phyloP scores from a whole-genome alignment of 2,329 filamentous ascomycete genomes.

The Leptographium radiaticola region DNA sequence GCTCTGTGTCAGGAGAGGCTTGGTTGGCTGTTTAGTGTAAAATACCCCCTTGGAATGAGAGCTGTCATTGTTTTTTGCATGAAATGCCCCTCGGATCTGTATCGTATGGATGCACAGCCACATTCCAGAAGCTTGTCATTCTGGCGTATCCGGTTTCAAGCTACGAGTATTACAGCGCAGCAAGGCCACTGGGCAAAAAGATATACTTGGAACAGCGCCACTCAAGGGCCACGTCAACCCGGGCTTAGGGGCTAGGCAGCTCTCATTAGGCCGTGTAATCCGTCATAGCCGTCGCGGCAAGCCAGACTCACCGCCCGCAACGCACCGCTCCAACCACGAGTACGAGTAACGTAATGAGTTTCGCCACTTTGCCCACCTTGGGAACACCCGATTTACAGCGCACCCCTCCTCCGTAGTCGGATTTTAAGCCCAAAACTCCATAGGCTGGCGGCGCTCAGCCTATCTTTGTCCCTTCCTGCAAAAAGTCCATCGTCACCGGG shows the following conservation, averaged over 20 bases:
- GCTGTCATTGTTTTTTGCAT: background rate
- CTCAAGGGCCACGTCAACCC: no score
- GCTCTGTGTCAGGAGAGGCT: background rate
- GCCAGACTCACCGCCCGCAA: no score
- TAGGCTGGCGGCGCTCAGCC: background rate
- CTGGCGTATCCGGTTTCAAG: no score
- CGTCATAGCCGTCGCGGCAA: no score
- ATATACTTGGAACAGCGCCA: no score
- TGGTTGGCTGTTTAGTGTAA: background rate
- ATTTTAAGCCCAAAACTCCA: background rate
- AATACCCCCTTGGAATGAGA: conserved; percentile 1
- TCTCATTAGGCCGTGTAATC: no score
- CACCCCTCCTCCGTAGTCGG: background rate
- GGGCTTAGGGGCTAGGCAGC: no score
- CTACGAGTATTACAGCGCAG: no score
- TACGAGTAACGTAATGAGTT: background rate
- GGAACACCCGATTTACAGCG: background rate
- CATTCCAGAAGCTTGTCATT: no score
- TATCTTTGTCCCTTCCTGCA: background rate
- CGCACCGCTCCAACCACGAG: no score
- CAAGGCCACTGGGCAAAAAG: no score
- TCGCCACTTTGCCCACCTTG: background rate
- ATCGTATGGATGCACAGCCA: background rate
- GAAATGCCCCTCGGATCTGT: background rate
- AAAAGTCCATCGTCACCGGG: background rate